Evolutionary conservation across 2,329 filamentous ascomycete species (phyloP).

Genomic region (Emergomyces pasteurianus): DNA sequence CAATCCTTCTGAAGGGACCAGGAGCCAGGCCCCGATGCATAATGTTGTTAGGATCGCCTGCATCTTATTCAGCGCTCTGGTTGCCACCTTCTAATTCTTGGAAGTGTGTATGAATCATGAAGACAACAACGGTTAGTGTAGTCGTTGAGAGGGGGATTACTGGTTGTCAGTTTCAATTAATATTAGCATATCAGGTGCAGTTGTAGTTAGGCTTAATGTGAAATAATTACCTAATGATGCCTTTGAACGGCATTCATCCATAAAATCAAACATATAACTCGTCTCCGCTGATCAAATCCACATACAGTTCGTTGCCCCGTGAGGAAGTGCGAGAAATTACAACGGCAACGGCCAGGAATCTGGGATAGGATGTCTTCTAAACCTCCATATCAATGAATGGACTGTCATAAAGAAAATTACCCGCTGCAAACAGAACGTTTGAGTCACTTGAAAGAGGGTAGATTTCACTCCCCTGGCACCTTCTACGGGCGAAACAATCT

Average conservation of each 20-base stretch:
- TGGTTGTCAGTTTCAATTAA: neutral
- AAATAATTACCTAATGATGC: no score
- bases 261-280: neutral
- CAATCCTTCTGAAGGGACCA: neutral
- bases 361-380: neutral
- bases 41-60: neutral
- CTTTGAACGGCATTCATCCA: neutral
- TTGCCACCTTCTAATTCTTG: neutral
- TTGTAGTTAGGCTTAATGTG: neutral
- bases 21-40: neutral
- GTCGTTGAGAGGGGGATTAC: neutral
- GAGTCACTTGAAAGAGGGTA: neutral
- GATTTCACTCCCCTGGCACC: neutral
- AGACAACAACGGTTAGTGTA: no score
- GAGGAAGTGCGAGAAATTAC: neutral
- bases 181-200: neutral
- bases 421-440: no score
- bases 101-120: no score
- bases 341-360: neutral
- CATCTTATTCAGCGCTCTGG: neutral
- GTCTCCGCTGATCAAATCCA: neutral
- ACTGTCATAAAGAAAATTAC: no score
- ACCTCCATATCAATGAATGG: neutral
- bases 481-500: neutral
- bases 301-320: neutral